Evolutionary conservation across 2,329 filamentous ascomycete species (phyloP).

Genomic region (Exophiala oligosperma): DNA sequence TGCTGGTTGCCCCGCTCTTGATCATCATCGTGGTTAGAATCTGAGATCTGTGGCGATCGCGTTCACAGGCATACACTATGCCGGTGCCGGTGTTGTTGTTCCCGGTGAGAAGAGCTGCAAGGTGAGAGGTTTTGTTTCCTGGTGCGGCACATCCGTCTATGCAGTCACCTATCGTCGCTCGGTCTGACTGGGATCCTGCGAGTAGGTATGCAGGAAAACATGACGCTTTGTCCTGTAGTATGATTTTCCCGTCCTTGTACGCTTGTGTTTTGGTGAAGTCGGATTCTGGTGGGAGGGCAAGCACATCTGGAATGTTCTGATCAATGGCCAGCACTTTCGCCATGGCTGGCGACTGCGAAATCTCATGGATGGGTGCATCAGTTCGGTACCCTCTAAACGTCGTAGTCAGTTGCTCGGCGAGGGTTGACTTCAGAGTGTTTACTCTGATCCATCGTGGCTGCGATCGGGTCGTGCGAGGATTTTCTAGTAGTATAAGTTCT

Average conservation of each 20-base stretch:
- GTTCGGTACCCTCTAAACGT: conserved; percentile 67
- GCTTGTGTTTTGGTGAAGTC: conserved; percentile 73
- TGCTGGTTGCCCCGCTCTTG: conserved; percentile 66
- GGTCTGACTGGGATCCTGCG: conserved; percentile 57
- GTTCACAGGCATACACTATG: conserved; percentile 75
- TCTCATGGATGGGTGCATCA: conserved; percentile 57
- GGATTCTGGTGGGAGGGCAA: conserved; percentile 71
- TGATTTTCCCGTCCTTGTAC: conserved; percentile 75
- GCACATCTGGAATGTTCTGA: conserved; percentile 74
- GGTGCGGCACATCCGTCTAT: conserved; percentile 95
- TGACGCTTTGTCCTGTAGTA: conserved; percentile 94
- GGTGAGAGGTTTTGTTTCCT: conserved; percentile 95
- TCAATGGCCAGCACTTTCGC: conserved; percentile 65
- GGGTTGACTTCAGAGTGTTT: conserved; percentile 72
- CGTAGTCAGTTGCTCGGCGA: conserved; percentile 70
- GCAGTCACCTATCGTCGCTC: conserved; percentile 59
- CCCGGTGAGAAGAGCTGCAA: conserved; percentile 68
- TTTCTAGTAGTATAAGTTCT: conserved; percentile 36
- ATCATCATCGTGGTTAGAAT: conserved; percentile 83
- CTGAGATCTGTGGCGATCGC: conserved; percentile 67
- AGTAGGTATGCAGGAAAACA: conserved; percentile 93
- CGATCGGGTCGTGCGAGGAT: conserved; percentile 38
- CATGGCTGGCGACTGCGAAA: conserved; percentile 46
- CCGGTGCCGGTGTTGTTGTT: neutral
- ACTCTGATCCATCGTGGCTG: conserved; percentile 92